Evolutionary conservation across 768 basidiomycete species (phyloP).

Genomic region (Nidularia pulvinata): DNA sequence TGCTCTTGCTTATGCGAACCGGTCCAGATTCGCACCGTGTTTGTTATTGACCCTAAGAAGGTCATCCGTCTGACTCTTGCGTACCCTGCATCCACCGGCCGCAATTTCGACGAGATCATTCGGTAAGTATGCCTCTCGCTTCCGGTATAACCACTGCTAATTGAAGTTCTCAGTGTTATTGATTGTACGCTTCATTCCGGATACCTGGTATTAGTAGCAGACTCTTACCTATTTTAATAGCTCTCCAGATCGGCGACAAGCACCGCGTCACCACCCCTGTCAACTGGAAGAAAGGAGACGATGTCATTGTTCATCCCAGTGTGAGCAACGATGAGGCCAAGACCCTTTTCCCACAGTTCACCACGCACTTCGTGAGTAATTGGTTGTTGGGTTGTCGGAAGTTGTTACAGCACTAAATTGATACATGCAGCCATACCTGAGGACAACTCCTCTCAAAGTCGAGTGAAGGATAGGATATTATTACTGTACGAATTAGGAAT

Average conservation of each 20-base stretch:
- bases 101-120: constrained; percentile 78
- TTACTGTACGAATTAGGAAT: not conserved
- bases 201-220: constrained; percentile 25
- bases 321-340: constrained; percentile 90
- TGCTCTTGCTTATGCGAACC: not conserved
- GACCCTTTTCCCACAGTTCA: constrained; percentile 85
- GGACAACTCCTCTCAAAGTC: constrained; percentile 65
- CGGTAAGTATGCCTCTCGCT: constrained; percentile 26
- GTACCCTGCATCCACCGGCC: constrained; percentile 96
- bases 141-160: constrained; percentile 4
- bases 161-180: constrained; percentile 51
- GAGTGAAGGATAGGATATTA: constrained; percentile 13
- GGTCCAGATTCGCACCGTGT: constrained; percentile 88
- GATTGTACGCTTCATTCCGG: constrained; percentile 46
- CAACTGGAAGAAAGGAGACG: constrained; percentile 93
- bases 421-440: constrained; percentile 73
- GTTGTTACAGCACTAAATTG: not conserved
- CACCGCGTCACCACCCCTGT: constrained; percentile 87
- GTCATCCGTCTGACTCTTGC: constrained; percentile 86
- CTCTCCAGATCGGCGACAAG: constrained; percentile 91
- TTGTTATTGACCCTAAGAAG: constrained; percentile 97
- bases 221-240: constrained; percentile 25
- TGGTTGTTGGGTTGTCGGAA: not conserved
- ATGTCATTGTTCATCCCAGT: constrained; percentile 89
- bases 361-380: constrained; percentile 68